phyloP scores from a whole-genome alignment of 495 filamentous ascomycete species.

The Talaromyces thailandensis region DNA sequence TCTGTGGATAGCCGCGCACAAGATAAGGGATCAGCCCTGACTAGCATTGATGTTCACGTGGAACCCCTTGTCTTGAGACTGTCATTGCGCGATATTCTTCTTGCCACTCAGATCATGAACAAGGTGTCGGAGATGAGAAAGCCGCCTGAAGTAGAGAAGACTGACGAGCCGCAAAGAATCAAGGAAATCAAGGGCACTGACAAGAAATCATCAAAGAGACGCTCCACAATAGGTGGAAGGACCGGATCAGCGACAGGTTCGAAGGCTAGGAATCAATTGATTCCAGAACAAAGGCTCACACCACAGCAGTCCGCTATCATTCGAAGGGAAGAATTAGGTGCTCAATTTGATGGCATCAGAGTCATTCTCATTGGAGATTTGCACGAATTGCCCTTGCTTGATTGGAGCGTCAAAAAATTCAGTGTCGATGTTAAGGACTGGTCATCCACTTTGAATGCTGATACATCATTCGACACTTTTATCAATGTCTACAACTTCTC shows the following conservation, averaged over 20 bases:
- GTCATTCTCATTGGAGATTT: constrained; percentile 91
- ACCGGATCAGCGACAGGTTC: background rate
- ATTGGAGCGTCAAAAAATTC: constrained; percentile 90
- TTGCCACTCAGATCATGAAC: constrained; percentile 86
- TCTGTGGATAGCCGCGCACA: constrained; percentile 72
- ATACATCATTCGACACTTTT: constrained; percentile 84
- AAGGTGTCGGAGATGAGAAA: constrained; percentile 82
- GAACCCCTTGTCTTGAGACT: constrained; percentile 89
- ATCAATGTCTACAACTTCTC: constrained; percentile 98
- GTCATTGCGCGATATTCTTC: constrained; percentile 86
- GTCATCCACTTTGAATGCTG: constrained; percentile 78
- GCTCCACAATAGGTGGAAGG: constrained; percentile 37
- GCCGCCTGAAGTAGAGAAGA: constrained; percentile 28
- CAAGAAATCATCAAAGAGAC: constrained; percentile 34
- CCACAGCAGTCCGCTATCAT: constrained; percentile 46
- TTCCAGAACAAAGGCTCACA: constrained; percentile 12
- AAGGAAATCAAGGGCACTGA: constrained; percentile 51
- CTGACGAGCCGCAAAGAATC: constrained; percentile 52
- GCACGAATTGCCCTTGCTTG: constrained; percentile 88
- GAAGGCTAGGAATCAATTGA: constrained; percentile 24
- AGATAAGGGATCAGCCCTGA: constrained; percentile 56
- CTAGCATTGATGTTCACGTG: constrained; percentile 75
- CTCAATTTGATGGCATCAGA: constrained; percentile 77
- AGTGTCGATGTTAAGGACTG: constrained; percentile 77
- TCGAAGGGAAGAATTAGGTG: constrained; percentile 75